Conservation (phyloP, 2,329 filamentous ascomycete species). For the Meredithiella fracta region DNA sequence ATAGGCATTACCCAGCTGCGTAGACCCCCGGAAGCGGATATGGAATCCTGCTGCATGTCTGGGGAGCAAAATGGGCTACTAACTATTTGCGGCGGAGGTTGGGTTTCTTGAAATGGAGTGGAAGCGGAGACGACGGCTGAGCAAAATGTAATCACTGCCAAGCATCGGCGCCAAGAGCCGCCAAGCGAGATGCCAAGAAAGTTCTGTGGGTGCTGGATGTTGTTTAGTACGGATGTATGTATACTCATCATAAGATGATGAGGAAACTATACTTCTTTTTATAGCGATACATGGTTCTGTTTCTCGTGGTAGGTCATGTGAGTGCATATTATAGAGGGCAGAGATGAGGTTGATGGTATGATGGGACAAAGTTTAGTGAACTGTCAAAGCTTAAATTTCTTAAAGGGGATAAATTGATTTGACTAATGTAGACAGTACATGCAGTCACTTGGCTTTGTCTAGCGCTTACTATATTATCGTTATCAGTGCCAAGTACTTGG, state of each 20-base stretch:
- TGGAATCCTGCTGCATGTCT: too few relatives aligned
- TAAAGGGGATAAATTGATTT: background rate
- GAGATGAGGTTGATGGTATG: background rate
- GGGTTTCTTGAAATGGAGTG: background rate
- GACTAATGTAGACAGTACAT: background rate
- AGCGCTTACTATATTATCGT: background rate
- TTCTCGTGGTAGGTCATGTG: background rate
- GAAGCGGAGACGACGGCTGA: background rate
- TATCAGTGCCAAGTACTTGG: slow-evolving; percentile 7
- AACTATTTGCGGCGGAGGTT: background rate
- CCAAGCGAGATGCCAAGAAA: slow-evolving; percentile 10
- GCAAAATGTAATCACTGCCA: slow-evolving; percentile 6
- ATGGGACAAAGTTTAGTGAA: background rate
- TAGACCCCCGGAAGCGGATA: too few relatives aligned
- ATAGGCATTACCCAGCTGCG: too few relatives aligned
- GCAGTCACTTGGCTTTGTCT: background rate
- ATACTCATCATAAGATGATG: background rate
- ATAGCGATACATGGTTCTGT: background rate
- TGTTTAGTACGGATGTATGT: background rate
- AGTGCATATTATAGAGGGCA: background rate
- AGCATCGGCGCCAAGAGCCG: slow-evolving; percentile 14
- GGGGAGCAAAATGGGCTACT: too few relatives aligned
- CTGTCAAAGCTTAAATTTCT: background rate
- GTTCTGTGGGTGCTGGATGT: background rate
- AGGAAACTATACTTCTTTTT: background rate